Evolutionary conservation across 2,329 filamentous ascomycete genomes (phyloP).

Genomic region (Ophiostoma quercus): DNA sequence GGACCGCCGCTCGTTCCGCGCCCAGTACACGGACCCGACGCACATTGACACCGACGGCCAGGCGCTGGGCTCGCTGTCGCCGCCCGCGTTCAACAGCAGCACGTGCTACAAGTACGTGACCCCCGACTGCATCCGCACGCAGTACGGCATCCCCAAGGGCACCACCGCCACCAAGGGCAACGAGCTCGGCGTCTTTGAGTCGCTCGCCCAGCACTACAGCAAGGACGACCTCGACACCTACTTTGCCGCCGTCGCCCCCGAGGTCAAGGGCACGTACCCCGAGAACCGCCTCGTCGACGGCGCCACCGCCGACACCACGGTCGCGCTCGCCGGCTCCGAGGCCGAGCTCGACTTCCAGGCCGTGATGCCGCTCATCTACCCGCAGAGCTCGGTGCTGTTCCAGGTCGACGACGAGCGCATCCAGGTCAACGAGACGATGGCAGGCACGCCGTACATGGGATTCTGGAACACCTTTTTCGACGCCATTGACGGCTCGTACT

Average conservation of each 20-base stretch:
- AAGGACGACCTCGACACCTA: constrained; percentile 31
- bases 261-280: constrained; percentile 32
- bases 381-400: constrained; percentile 40
- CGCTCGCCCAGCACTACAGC: constrained; percentile 31
- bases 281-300: constrained; percentile 30
- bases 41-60: constrained; percentile 15
- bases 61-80: neutral
- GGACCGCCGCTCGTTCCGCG: constrained; percentile 10
- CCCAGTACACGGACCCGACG: constrained; percentile 17
- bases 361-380: constrained; percentile 47
- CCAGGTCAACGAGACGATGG: constrained; percentile 29
- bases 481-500: constrained; percentile 48
- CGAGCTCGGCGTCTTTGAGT: constrained; percentile 32
- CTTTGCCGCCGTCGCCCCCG: constrained; percentile 25
- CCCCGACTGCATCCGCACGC: constrained; percentile 25
- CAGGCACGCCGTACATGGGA: constrained; percentile 25
- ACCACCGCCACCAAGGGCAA: constrained; percentile 27
- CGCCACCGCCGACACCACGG: constrained; percentile 25
- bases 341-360: constrained; percentile 47
- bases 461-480: constrained; percentile 41
- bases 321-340: constrained; percentile 31
- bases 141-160: constrained; percentile 29
- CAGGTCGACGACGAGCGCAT: constrained; percentile 34
- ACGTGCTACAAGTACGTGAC: constrained; percentile 28
- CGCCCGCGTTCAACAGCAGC: constrained; percentile 24